Evolutionary conservation across 2,329 filamentous ascomycete genomes (phyloP), one percentile per base, ranked within the genome.

Genomic region (Trichoderma sp.): DNA sequence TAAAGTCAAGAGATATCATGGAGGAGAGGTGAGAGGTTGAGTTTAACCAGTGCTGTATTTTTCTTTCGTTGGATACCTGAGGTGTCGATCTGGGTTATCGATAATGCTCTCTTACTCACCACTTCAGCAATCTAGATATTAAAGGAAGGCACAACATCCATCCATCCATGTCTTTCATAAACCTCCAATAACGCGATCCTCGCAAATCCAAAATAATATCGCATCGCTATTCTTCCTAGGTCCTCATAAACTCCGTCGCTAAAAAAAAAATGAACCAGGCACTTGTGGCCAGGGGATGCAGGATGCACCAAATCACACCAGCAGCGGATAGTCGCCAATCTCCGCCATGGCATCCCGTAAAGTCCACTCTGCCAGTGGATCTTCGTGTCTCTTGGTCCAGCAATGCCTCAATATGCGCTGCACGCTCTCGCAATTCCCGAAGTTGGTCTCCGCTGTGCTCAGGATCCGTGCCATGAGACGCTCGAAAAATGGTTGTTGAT

Each of bases 341-440:
- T 73, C 60, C 21, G 6, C 69, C 69, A 73, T 73, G 7, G 69
- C 69, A 21, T 73, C 69, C 27, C 59, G 50, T 45, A 60, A 56
- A 24, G 69, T 65, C 41, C 60, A 73, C 14, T 73, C 41, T 3
- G 24, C 38, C 6, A 31, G 16, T 8, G 69, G 69, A 38, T 73
- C 59, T n/a, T 73, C 69, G 9, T 73, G 69, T 38, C 69, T 29
- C 31, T 63, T 73, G 18, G 69, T 73, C 69, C 69, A 73, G 27
- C 69, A 73, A 6, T 73, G 69, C 16, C 69, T 50, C 59, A 73
- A 56, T 14, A 73, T 73, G 29, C 69, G 69, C 45, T 73, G 69
- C 21, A 73, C 69, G 41, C 69, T 73, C 31, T 45, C 60, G 33
- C 69, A 73, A 41, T 73, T 73, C 1, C 69, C 69, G 56, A 73